These are phyloP conservation scores for Huntiella moniliformis DNA, from an alignment of 2,329 filamentous ascomycete species.

Conservation along the genomic window DNA sequence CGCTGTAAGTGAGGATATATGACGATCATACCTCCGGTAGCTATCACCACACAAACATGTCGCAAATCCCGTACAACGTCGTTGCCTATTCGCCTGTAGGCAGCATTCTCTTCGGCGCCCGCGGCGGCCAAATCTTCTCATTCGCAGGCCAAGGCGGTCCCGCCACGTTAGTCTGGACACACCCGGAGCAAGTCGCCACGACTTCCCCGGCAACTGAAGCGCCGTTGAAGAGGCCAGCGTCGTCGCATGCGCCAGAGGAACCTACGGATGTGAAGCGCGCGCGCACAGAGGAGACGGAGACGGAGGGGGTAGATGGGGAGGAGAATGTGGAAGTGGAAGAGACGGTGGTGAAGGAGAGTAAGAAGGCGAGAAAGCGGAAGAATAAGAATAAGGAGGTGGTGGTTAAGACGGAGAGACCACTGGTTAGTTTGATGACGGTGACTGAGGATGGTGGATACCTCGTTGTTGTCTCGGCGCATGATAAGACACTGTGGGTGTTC, in stretches of 20 bases:
- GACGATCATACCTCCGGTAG: no score
- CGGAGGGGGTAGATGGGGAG: slow-evolving; percentile 25
- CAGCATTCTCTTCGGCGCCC: slow-evolving; percentile 50
- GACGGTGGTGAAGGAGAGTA: slow-evolving; percentile 15
- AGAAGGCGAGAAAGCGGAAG: slow-evolving; percentile 15
- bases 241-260: slow-evolving; percentile 11
- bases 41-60: slow-evolving; percentile 14
- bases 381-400: slow-evolving; percentile 16
- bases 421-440: slow-evolving; percentile 49
- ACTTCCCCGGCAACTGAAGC: slow-evolving; percentile 13
- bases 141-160: slow-evolving; percentile 40
- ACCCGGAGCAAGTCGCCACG: slow-evolving; percentile 22
- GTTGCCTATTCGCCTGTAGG: slow-evolving; percentile 31
- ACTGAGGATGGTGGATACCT: slow-evolving; percentile 49
- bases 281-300: slow-evolving; percentile 18
- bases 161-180: slow-evolving; percentile 43
- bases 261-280: slow-evolving; percentile 8
- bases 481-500: slow-evolving; percentile 80
- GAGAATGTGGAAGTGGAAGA: slow-evolving; percentile 17
- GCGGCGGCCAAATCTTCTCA: slow-evolving; percentile 51
- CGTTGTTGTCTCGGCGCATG: slow-evolving; percentile 67
- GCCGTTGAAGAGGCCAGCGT: slow-evolving; percentile 13
- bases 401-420: slow-evolving; percentile 33
- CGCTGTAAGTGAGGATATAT: not conserved
- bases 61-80: slow-evolving; percentile 46